phyloP scores from a whole-genome alignment of 495 filamentous ascomycete genomes.

The Hapsidospora chrysogenum region DNA sequence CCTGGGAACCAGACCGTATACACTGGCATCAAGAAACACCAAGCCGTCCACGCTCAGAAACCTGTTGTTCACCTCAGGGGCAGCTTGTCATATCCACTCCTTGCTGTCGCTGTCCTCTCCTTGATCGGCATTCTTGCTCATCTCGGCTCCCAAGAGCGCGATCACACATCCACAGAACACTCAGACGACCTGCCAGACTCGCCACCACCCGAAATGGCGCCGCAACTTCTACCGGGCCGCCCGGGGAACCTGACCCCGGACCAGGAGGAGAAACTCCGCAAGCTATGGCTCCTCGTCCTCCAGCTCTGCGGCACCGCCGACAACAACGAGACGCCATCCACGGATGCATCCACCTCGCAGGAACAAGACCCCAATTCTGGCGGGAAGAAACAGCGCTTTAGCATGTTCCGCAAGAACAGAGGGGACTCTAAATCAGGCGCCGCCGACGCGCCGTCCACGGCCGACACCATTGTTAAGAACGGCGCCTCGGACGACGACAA shows the following conservation, averaged over 20 bases:
- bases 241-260: slow-evolving; percentile 77
- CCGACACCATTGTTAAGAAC: too few relatives aligned
- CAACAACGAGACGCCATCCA: slow-evolving; percentile 11
- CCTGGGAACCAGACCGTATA: too few relatives aligned
- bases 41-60: too few relatives aligned
- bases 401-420: slow-evolving; percentile 45
- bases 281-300: slow-evolving; percentile 67
- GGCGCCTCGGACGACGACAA: slow-evolving; percentile 63
- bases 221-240: slow-evolving; percentile 46
- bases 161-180: too few relatives aligned
- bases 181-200: too few relatives aligned
- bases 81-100: too few relatives aligned
- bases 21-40: too few relatives aligned
- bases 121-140: too few relatives aligned
- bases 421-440: slow-evolving; percentile 30
- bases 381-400: slow-evolving; percentile 52
- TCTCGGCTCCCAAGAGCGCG: too few relatives aligned
- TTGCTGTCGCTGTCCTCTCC: too few relatives aligned
- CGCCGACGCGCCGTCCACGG: slow-evolving; percentile 10
- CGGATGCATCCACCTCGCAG: slow-evolving; percentile 1
- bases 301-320: slow-evolving; percentile 58
- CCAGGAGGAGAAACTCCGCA: slow-evolving; percentile 74
- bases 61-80: too few relatives aligned
- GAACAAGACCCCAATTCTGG: slow-evolving; percentile 33
- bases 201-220: too few relatives aligned